These are phyloP conservation scores for Fusarium oligoseptatum DNA, from an alignment of 2,329 filamentous ascomycete genomes.

Conservation along the genomic window DNA sequence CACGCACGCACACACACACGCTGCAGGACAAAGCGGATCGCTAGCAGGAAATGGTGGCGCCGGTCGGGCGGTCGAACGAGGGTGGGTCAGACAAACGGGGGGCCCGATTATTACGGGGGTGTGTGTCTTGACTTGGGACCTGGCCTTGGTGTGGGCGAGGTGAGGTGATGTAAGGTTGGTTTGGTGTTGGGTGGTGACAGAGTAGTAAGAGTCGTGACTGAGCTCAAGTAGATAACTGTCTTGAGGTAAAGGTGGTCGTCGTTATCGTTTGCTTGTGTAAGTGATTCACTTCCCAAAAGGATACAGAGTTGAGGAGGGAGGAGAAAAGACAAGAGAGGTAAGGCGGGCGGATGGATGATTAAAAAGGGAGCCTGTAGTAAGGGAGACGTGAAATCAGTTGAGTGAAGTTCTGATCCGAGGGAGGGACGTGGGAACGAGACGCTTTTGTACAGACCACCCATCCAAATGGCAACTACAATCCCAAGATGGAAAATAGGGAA, in stretches of 20 bases:
- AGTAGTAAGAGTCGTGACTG: neutral
- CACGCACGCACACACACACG: conserved; percentile 23
- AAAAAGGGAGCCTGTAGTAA: conserved; percentile 33
- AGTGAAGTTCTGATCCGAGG: conserved; percentile 34
- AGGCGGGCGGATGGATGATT: conserved; percentile 12
- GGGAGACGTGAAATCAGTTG: conserved; percentile 31
- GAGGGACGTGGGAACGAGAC: conserved; percentile 39
- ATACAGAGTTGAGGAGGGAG: conserved; percentile 10
- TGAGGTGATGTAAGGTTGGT: conserved; percentile 32
- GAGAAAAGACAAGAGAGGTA: neutral
- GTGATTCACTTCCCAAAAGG: conserved; percentile 33
- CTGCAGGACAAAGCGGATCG: conserved; percentile 36
- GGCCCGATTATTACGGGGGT: conserved; percentile 35
- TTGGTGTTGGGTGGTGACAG: conserved; percentile 10
- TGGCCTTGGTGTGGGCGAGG: conserved; percentile 16
- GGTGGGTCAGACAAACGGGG: conserved; percentile 46
- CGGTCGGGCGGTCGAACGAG: conserved; percentile 46
- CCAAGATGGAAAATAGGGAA: conserved; percentile 29
- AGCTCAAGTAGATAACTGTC: neutral
- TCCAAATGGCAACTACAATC: conserved; percentile 8
- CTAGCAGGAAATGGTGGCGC: conserved; percentile 40
- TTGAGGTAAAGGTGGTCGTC: conserved; percentile 22
- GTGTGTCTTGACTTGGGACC: conserved; percentile 14
- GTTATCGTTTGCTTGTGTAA: conserved; percentile 39
- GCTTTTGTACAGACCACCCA: conserved; percentile 42